Percentiles rank a stretch among this genome's conserved stretches.
These are phyloP conservation scores for Steccherinum ochraceum DNA, from an alignment of 768 basidiomycete species.

Conservation along the genomic window DNA sequence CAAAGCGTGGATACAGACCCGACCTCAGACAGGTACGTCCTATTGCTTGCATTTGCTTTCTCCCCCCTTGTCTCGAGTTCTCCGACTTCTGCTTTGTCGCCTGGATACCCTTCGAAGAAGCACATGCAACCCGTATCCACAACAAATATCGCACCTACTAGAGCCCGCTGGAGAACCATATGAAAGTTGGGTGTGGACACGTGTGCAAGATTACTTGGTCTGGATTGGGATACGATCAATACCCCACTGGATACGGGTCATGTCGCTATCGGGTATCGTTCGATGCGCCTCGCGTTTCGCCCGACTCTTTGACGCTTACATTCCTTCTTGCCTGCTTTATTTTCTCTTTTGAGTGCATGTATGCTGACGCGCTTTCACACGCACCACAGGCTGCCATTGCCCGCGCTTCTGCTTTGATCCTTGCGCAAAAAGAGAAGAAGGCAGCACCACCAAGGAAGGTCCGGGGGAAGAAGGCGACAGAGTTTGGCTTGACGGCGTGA, in stretches of 20 bases:
- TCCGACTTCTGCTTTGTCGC: not conserved
- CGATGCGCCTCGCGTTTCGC: conserved; percentile 45
- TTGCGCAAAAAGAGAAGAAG: conserved; percentile 69
- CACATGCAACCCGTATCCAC: no score
- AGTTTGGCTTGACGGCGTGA: not conserved
- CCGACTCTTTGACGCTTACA: conserved; percentile 77
- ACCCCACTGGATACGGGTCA: conserved; percentile 49
- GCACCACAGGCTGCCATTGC: conserved; percentile 64
- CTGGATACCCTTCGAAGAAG: not conserved
- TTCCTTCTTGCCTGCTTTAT: conserved; percentile 16
- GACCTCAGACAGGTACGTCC: conserved; percentile 71
- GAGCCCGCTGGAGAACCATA: conserved; percentile 80
- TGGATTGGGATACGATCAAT: conserved; percentile 55
- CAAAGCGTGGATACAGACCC: conserved; percentile 68
- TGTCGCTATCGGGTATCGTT: conserved; percentile 79
- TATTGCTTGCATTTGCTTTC: conserved; percentile 9
- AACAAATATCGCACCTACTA: conserved; percentile 64
- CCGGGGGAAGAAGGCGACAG: conserved; percentile 59
- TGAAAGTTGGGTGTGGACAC: conserved; percentile 92
- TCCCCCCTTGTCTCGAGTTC: conserved; percentile 3
- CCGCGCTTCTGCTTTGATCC: conserved; percentile 67
- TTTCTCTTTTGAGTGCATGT: conserved; percentile 8
- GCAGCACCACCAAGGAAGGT: conserved; percentile 58
- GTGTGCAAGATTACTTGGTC: conserved; percentile 69
- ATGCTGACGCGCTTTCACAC: conserved; percentile 8